A percentile compares a stretch with the other conserved stretches of the same genome.
These are phyloP conservation scores for Colletotrichum spinosum DNA, from an alignment of 2,329 filamentous ascomycete species.

Conservation along the genomic window DNA sequence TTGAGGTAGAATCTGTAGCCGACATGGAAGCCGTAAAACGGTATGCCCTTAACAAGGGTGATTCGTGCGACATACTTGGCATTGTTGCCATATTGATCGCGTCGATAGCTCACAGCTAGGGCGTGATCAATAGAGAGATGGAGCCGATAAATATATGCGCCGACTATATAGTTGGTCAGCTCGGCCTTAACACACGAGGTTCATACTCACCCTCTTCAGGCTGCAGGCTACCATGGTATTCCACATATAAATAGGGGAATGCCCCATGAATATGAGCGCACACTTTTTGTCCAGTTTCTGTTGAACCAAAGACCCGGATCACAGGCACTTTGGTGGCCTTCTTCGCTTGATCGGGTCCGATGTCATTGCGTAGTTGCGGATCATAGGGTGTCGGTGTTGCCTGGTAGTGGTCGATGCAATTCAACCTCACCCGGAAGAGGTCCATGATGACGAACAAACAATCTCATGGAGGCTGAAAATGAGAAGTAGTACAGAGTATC, in stretches of 20 bases:
- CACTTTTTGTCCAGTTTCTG: conserved; percentile 94
- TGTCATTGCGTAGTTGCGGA: conserved; percentile 77
- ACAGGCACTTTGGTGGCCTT: conserved; percentile 83
- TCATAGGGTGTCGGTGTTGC: conserved; percentile 82
- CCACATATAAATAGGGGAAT: conserved; percentile 94
- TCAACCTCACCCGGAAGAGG: conserved; percentile 88
- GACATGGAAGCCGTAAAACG: conserved; percentile 96
- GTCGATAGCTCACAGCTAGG: conserved; percentile 84
- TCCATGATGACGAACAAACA: conserved; percentile 59
- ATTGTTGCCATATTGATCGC: conserved; percentile 76
- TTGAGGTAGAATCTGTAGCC: conserved; percentile 94
- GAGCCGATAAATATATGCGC: conserved; percentile 79
- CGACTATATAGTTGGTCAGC: conserved; percentile 63
- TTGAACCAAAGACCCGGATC: conserved; percentile 90
- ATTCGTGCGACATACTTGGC: conserved; percentile 87
- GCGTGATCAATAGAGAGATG: conserved; percentile 93
- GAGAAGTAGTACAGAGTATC: neutral
- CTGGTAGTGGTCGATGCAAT: conserved; percentile 97
- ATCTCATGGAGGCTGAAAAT: conserved; percentile 25
- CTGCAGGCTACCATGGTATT: conserved; percentile 79
- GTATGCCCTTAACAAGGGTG: conserved; percentile 89
- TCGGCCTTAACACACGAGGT: neutral
- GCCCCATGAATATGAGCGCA: conserved; percentile 96
- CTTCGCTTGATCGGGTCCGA: conserved; percentile 67
- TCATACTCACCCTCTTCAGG: conserved; percentile 71